phyloP scores from a whole-genome alignment of 108 stramenopile genomes.

The Cyclotella baltica region DNA sequence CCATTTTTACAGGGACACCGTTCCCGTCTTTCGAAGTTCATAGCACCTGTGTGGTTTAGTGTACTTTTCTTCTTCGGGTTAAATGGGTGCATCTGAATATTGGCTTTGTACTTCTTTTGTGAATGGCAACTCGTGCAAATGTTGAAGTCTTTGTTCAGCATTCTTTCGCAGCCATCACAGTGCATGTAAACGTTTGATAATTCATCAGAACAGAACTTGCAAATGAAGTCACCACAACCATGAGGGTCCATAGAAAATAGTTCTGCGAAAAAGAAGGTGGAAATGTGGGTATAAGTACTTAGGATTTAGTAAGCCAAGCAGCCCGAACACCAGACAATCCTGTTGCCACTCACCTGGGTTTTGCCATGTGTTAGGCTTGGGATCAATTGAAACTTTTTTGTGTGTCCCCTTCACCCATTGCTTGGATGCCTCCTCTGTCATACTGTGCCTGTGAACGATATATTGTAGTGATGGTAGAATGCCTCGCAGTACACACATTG shows the following conservation, averaged over 20 bases:
- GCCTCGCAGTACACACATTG: slow-evolving; percentile 40
- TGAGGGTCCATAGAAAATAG: slow-evolving; percentile 55
- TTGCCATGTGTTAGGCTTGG: slow-evolving; percentile 52
- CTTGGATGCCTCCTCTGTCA: slow-evolving; percentile 24
- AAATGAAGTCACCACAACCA: slow-evolving; percentile 71
- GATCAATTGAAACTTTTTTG: slow-evolving; percentile 32
- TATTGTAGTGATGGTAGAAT: slow-evolving; percentile 52
- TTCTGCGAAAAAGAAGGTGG: background rate
- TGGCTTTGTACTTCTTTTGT: slow-evolving; percentile 45
- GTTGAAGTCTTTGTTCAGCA: slow-evolving; percentile 84
- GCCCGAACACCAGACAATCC: background rate
- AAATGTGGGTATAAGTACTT: slow-evolving; percentile 24
- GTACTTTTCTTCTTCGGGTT: slow-evolving; percentile 56
- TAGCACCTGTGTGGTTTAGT: slow-evolving; percentile 67
- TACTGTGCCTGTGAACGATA: slow-evolving; percentile 42
- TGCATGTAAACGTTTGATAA: slow-evolving; percentile 88
- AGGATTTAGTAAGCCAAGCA: background rate
- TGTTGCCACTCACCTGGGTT: slow-evolving; percentile 24
- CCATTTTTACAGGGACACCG: slow-evolving; percentile 82
- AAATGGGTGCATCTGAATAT: slow-evolving; percentile 63
- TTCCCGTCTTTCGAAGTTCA: slow-evolving; percentile 18
- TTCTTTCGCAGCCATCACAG: slow-evolving; percentile 87
- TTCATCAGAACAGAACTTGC: slow-evolving; percentile 77
- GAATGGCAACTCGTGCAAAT: slow-evolving; percentile 80
- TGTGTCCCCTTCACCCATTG: slow-evolving; percentile 5